Evolutionary conservation across 1,284 basidiomycete species (phyloP).

Genomic region (Polyporus tsugae): DNA sequence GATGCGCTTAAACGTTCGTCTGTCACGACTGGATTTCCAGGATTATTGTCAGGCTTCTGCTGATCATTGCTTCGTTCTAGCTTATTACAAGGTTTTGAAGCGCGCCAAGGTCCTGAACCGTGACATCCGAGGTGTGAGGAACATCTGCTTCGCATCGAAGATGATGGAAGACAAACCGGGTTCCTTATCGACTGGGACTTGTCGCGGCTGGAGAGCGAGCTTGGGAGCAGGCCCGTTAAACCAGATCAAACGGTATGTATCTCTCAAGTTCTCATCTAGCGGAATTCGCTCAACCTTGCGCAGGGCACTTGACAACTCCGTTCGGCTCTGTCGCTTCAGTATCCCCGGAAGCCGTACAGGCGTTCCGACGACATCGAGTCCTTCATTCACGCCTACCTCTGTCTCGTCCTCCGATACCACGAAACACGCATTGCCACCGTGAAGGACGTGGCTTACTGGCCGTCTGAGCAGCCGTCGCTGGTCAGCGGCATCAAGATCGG

Average conservation of each 20-base stretch:
- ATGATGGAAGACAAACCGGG: neutral
- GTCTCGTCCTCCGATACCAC: conserved; percentile 7
- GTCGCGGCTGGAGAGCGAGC: neutral
- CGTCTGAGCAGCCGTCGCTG: neutral
- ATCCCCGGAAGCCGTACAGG: conserved; percentile 18
- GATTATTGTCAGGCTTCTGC: neutral
- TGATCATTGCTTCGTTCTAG: neutral
- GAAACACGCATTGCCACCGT: neutral
- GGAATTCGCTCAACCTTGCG: neutral
- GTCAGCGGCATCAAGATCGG: neutral
- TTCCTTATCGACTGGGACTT: conserved; percentile 26
- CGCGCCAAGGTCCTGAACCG: conserved; percentile 13
- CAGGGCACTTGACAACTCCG: conserved; percentile 30
- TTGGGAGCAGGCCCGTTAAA: neutral
- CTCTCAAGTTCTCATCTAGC: neutral
- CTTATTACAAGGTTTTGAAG: conserved; percentile 6
- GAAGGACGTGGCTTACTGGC: too few relatives aligned
- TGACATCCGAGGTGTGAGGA: conserved; percentile 21
- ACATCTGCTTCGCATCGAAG: conserved; percentile 22
- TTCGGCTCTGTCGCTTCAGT: conserved; percentile 12
- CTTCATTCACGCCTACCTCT: conserved; percentile 16
- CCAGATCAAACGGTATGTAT: conserved; percentile 12
- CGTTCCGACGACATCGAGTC: conserved; percentile 30
- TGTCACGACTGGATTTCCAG: too few relatives aligned
- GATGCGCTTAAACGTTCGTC: conserved; percentile 6